Evolutionary conservation across 1,139 yeast genomes (phyloP), one percentile per base, ranked within the genome.

Genomic region (Geotrichum carabidarum): DNA sequence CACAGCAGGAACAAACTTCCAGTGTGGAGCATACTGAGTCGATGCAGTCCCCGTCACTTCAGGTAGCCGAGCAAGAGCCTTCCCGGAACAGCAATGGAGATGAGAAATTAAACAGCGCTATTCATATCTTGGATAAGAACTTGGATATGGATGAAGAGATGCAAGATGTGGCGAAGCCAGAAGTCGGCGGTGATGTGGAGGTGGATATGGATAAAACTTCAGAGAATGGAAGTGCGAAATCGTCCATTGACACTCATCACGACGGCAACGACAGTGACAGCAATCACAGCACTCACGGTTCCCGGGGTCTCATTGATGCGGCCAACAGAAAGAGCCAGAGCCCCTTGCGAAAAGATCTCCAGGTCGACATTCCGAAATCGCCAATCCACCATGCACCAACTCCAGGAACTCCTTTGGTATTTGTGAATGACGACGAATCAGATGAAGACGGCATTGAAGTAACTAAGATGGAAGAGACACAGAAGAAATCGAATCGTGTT

Each of bases 171-270:
- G 44, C 12, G 8, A 34, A 22, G 14, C 12, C 22, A n/a, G 17
- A 48, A 4, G 14, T 17, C 30, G 52, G 36, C 14, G 52, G 43
- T 34, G 51, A 48, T 30, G 30, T 18, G 22, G 41, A 40, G 17
- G 44, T 31, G 30, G 4, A 27, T 34, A n/a, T 11, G 7, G 37
- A 3, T 34, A 7, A 7, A 34, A 34, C 12, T 44, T 40, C 27
- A 7, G 48, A 45, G 14, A 14, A 18, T 18, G 49, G 12, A 22
- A 42, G 18, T 17, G 43, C 8, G 12, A n/a, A 41, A 17, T 30
- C 5, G 12, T 8, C 22, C n/a, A 34, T 5, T 18, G 36, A 43
- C 11, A 43, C 8, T 27, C 9, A 12, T 8, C n/a, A 44, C 12
- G 38, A 32, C 15, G 38, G 14, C 14, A 5, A 44, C 4, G 38